phyloP scores from a whole-genome alignment of 2,329 filamentous ascomycete species.

The Uncinocarpus reesii region DNA sequence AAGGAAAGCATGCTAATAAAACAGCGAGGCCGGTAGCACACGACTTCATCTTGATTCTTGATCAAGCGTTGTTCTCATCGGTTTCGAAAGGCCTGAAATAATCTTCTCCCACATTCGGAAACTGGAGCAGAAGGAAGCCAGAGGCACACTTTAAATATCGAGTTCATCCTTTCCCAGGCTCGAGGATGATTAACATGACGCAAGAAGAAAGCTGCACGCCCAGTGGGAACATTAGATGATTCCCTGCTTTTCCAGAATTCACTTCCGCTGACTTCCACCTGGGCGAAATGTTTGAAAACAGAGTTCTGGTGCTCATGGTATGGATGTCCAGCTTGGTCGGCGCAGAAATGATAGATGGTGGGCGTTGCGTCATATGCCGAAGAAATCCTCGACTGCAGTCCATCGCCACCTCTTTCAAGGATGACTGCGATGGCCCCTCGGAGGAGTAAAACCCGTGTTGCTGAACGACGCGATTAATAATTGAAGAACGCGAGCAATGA shows the following conservation, averaged over 20 bases:
- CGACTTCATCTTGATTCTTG: slow-evolving; percentile 1
- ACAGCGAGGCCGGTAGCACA: not conserved
- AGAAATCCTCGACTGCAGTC: not conserved
- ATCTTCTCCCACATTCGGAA: not conserved
- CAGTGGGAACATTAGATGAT: not conserved
- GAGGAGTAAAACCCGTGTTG: not conserved
- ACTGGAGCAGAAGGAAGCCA: not conserved
- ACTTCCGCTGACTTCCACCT: slow-evolving; percentile 5
- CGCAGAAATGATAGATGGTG: not conserved
- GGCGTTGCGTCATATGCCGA: not conserved
- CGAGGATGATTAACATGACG: slow-evolving; percentile 1
- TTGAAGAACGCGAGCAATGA: not conserved
- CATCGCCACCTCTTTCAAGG: not conserved
- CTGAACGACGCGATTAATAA: too few relatives aligned
- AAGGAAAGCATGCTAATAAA: slow-evolving; percentile 1
- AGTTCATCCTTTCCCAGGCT: not conserved
- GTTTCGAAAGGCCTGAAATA: too few relatives aligned
- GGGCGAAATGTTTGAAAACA: not conserved
- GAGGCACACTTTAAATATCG: not conserved
- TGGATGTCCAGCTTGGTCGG: not conserved
- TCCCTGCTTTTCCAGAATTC: not conserved
- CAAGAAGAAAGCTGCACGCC: not conserved
- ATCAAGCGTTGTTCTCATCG: too few relatives aligned
- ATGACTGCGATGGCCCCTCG: not conserved
- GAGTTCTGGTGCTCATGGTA: not conserved